Conservation (phyloP, 2,329 filamentous ascomycete genomes). For the Phialemonium atrogriseum region DNA sequence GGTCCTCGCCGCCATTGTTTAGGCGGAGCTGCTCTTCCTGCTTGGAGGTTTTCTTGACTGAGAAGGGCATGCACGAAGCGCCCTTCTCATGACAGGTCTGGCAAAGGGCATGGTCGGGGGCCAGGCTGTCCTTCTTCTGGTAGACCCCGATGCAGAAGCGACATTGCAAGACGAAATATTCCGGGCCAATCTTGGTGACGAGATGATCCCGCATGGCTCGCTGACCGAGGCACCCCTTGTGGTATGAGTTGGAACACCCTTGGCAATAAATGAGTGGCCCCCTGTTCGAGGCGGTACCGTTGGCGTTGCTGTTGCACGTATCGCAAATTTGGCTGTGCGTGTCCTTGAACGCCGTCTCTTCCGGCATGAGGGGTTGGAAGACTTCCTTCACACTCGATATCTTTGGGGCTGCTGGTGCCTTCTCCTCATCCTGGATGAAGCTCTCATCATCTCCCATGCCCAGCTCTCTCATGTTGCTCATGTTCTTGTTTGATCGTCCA, state of each 20-base stretch:
- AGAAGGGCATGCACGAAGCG: slow-evolving; percentile 65
- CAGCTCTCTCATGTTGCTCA: slow-evolving; percentile 37
- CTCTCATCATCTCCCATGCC: slow-evolving; percentile 51
- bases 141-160: slow-evolving; percentile 68
- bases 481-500: slow-evolving; percentile 35
- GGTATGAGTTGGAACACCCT: slow-evolving; percentile 77
- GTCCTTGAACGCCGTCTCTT: slow-evolving; percentile 57
- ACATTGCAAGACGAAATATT: slow-evolving; percentile 83
- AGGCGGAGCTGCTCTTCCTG: slow-evolving; percentile 79
- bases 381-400: slow-evolving; percentile 61
- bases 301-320: slow-evolving; percentile 52
- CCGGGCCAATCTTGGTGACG: slow-evolving; percentile 72
- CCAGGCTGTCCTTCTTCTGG: slow-evolving; percentile 57
- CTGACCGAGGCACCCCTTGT: slow-evolving; percentile 72
- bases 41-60: slow-evolving; percentile 60
- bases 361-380: slow-evolving; percentile 49
- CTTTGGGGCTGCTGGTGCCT: slow-evolving; percentile 37
- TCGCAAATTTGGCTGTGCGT: slow-evolving; percentile 67
- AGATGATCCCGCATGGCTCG: slow-evolving; percentile 73
- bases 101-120: slow-evolving; percentile 66
- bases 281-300: slow-evolving; percentile 48
- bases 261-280: slow-evolving; percentile 80
- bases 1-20: slow-evolving; percentile 72
- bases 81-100: slow-evolving; percentile 60
- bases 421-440: slow-evolving; percentile 41